phyloP scores from a whole-genome alignment of 2,329 filamentous ascomycete genomes.

The Paraconiothyrium sp. region DNA sequence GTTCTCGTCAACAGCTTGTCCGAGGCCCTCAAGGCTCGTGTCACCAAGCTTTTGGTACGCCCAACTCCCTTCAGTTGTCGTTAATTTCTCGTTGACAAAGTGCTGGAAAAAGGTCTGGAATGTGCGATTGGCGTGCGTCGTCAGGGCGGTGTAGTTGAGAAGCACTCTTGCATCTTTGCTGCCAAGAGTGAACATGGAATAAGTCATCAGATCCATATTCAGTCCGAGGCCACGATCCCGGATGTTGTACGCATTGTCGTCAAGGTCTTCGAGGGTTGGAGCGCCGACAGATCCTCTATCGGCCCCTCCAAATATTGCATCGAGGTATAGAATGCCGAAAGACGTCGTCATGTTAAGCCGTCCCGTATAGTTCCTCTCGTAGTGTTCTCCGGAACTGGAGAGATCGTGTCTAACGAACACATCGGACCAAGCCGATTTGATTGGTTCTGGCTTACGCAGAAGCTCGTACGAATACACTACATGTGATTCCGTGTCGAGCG shows the following conservation, averaged over 20 bases:
- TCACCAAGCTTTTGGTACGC: slow-evolving; percentile 37
- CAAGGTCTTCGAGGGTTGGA: slow-evolving; percentile 17
- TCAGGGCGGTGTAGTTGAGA: slow-evolving; percentile 23
- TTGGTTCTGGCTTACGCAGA: not conserved
- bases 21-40: slow-evolving; percentile 17
- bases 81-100: slow-evolving; percentile 22
- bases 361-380: slow-evolving; percentile 11
- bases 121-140: slow-evolving; percentile 28
- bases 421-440: slow-evolving; percentile 22
- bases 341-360: slow-evolving; percentile 21
- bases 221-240: slow-evolving; percentile 32
- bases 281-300: not conserved
- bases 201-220: slow-evolving; percentile 45
- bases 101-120: slow-evolving; percentile 35
- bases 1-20: slow-evolving; percentile 15
- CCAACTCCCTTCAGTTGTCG: slow-evolving; percentile 29
- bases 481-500: slow-evolving; percentile 18
- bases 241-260: slow-evolving; percentile 37
- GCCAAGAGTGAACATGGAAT: slow-evolving; percentile 39
- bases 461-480: slow-evolving; percentile 21
- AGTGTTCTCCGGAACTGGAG: slow-evolving; percentile 2
- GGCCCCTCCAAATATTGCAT: slow-evolving; percentile 21
- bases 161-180: slow-evolving; percentile 30
- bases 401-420: slow-evolving; percentile 18
- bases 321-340: slow-evolving; percentile 25